Evolutionary conservation across 768 basidiomycete species (phyloP).

Genomic region (Mycena filopes): DNA sequence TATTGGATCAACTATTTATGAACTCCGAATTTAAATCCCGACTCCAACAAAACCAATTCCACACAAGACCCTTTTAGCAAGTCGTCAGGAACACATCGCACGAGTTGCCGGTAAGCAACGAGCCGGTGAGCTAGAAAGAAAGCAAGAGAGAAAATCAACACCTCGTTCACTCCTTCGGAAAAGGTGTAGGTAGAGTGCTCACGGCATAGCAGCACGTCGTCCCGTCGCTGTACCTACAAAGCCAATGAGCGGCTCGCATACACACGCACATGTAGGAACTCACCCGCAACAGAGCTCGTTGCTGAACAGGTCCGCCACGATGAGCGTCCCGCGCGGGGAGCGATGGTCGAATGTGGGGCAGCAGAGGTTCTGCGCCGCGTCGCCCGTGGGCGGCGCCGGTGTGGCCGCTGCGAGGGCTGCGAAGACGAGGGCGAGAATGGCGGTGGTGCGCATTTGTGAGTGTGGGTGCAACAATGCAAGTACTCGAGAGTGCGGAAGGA

Average conservation of each 20-base stretch:
- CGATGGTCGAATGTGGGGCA: constrained; percentile 9
- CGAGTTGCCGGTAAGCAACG: constrained; percentile 4
- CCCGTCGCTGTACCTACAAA: constrained; percentile 13
- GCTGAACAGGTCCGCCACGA: constrained; percentile 1
- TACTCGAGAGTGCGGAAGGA: neutral
- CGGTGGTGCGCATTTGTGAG: neutral
- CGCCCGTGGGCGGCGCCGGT: neutral
- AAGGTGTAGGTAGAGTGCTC: too few relatives aligned
- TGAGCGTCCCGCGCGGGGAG: constrained; percentile 1
- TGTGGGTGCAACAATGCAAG: too few relatives aligned
- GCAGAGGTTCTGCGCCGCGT: neutral
- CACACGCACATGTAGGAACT: too few relatives aligned
- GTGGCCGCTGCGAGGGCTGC: constrained; percentile 6
- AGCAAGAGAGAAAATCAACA: constrained; percentile 2
- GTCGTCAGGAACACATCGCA: neutral
- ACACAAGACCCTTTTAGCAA: too few relatives aligned
- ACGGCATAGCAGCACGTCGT: constrained; percentile 12
- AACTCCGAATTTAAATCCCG: too few relatives aligned
- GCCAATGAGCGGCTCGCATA: too few relatives aligned
- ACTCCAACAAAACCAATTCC: too few relatives aligned
- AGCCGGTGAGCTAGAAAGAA: neutral
- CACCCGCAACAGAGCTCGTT: constrained; percentile 17
- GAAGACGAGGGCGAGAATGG: neutral
- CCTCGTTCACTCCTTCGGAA: too few relatives aligned
- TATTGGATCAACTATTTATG: too few relatives aligned